Conservation (phyloP, 2,329 filamentous ascomycete species). For the Exserohilum turcica region DNA sequence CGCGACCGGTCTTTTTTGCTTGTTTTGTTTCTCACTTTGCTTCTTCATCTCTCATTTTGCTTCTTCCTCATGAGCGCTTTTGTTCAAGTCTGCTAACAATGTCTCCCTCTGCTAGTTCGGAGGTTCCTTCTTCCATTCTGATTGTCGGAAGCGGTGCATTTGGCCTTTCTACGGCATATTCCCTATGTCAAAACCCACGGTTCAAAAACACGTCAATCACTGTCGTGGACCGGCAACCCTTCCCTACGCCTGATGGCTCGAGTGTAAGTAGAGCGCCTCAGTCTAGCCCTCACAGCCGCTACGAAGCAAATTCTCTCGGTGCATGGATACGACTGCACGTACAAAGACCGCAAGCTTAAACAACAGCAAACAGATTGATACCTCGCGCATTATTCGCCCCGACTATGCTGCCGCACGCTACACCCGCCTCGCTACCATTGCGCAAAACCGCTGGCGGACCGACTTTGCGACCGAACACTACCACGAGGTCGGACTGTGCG, state of each 20-base stretch:
- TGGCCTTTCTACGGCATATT: constrained; percentile 69
- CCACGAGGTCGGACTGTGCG: constrained; percentile 69
- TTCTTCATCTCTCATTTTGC: constrained; percentile 5
- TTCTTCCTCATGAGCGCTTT: constrained; percentile 1
- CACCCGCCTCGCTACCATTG: constrained; percentile 71
- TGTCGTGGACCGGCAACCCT: constrained; percentile 62
- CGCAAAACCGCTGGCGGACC: constrained; percentile 71
- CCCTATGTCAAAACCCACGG: constrained; percentile 66
- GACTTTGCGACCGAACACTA: constrained; percentile 70
- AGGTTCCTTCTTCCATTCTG: constrained; percentile 52
- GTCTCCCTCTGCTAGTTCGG: constrained; percentile 21
- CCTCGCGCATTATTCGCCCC: constrained; percentile 66
- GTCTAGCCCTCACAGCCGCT: not conserved
- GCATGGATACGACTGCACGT: not conserved
- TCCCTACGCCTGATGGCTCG: constrained; percentile 64
- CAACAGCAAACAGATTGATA: constrained; percentile 54
- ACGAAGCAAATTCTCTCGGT: not conserved
- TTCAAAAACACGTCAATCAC: constrained; percentile 60
- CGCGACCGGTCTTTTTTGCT: not conserved
- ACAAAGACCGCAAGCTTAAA: constrained; percentile 4
- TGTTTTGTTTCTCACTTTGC: too few relatives aligned
- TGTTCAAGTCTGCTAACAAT: constrained; percentile 17
- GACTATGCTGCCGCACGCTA: constrained; percentile 87
- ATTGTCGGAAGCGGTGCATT: constrained; percentile 61
- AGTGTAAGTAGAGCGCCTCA: constrained; percentile 47